phyloP scores from a whole-genome alignment of 2,329 filamentous ascomycete genomes.

The Lanzia echinophila region DNA sequence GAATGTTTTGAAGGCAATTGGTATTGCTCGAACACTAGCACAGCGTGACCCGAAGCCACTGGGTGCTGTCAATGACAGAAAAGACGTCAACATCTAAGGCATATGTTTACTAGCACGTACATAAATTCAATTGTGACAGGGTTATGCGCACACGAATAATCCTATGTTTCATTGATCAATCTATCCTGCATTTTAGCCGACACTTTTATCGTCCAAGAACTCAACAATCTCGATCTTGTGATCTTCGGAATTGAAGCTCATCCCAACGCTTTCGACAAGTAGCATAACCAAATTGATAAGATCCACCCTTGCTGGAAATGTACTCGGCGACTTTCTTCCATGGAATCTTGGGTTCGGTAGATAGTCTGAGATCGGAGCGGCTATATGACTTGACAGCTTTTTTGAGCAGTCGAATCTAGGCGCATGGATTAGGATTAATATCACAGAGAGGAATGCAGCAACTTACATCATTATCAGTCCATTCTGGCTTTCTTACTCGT shows the following conservation, averaged over 20 bases:
- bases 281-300: slow-evolving; percentile 52
- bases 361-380: neutral
- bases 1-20: slow-evolving; percentile 33
- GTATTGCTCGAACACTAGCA: slow-evolving; percentile 11
- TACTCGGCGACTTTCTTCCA: slow-evolving; percentile 53
- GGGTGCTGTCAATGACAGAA: neutral
- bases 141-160: neutral
- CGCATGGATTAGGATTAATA: slow-evolving; percentile 2
- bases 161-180: neutral
- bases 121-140: too few relatives aligned
- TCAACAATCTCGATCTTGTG: neutral
- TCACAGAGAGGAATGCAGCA: neutral
- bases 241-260: slow-evolving; percentile 25
- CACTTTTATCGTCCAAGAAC: neutral
- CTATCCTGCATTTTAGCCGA: neutral
- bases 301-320: slow-evolving; percentile 45
- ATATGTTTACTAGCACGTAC: neutral
- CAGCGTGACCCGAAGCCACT: neutral
- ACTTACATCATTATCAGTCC: slow-evolving; percentile 59
- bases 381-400: slow-evolving; percentile 36
- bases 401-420: slow-evolving; percentile 40
- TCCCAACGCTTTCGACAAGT: slow-evolving; percentile 55
- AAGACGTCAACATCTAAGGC: neutral
- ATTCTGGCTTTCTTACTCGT: slow-evolving; percentile 59
- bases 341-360: slow-evolving; percentile 35